phyloP scores from a whole-genome alignment of 306 rosid species.

The Sicyos edulis region DNA sequence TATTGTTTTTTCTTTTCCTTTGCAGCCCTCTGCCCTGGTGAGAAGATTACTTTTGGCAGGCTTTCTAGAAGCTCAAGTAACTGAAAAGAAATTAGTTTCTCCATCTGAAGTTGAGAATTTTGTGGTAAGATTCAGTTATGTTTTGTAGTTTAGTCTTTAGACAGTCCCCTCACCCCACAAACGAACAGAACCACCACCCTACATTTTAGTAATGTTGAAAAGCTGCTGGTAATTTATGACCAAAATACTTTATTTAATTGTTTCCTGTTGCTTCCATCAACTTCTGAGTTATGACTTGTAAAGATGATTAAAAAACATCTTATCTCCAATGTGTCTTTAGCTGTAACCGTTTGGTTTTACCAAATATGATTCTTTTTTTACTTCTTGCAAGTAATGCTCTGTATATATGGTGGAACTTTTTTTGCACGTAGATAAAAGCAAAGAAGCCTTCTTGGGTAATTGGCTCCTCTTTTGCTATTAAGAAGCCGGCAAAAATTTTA shows the following conservation, averaged over 20 bases:
- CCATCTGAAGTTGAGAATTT: slow-evolving; percentile 25
- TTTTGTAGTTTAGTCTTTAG: neutral
- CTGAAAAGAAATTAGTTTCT: slow-evolving; percentile 35
- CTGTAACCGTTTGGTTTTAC: neutral
- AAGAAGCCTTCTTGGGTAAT: slow-evolving; percentile 23
- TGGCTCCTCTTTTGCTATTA: slow-evolving; percentile 22
- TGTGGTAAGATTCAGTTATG: slow-evolving; percentile 42
- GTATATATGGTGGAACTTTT: neutral
- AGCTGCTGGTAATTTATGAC: neutral
- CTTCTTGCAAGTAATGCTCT: neutral
- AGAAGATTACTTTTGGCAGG: slow-evolving; percentile 67
- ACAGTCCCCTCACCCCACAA: neutral
- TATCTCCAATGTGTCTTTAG: neutral
- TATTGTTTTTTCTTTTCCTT: slow-evolving; percentile 17
- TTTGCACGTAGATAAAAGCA: slow-evolving; percentile 16
- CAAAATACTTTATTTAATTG: neutral
- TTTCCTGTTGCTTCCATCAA: neutral
- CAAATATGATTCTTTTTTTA: neutral
- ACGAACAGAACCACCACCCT: neutral
- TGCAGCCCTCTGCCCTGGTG: slow-evolving; percentile 54
- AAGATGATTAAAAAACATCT: slow-evolving; percentile 4
- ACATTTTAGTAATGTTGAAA: neutral
- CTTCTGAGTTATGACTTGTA: neutral
- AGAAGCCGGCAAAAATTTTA: slow-evolving; percentile 34
- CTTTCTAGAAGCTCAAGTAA: slow-evolving; percentile 53